Evolutionary conservation across 257 asterid genomes (phyloP), one percentile per base, ranked within the genome.

Genomic region (Solanum commersonii): DNA sequence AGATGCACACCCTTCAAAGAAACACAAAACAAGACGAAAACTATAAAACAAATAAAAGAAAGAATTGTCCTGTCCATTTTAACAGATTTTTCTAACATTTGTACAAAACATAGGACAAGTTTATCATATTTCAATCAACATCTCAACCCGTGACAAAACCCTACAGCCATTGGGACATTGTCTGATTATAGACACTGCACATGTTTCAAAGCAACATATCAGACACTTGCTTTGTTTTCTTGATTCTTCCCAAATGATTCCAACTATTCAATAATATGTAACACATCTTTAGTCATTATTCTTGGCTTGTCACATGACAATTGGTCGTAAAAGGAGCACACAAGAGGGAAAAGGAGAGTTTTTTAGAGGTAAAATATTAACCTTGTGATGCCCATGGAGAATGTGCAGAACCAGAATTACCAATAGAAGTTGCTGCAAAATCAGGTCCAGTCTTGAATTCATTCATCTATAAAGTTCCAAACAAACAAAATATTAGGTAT

Each of bases 351-450:
- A 18, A 7, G 33, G 35, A 37, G 52, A 16, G 65, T 7, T 34
- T 38, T 78, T 20, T 56, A 88, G 85, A 90, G 76, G 85, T 25
- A 25, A 25, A 71, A 42, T 20, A 44, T 29, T 78, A 56, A 94
- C 98, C 98, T 93, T 91, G 94, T 71, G 98, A 94, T 23, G 98
- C 93, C 96, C 99, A 93, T 15, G 98, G 98, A 87, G 98, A 96
- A 89, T 91, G 92, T 83, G 93, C 91, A 22, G 94, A 90, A 81
- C 94, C 95, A 20, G 95, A 91, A 87, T 93, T 90, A 9, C 93
- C 96, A 63, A 96, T 93, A 9, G 98, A 93, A 6, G 94, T 90
- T 34, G 93, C 87, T 3, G 96, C 89, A 83, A 94, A 97, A 83
- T 95, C 96, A n/a, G 99, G 97, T 37, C 95, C 97, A 0, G 96